Percentiles rank a stretch among this genome's conserved stretches.
Conservation (phyloP, 163 green algal species). For the Chlamydomonas reinhardtii region DNA sequence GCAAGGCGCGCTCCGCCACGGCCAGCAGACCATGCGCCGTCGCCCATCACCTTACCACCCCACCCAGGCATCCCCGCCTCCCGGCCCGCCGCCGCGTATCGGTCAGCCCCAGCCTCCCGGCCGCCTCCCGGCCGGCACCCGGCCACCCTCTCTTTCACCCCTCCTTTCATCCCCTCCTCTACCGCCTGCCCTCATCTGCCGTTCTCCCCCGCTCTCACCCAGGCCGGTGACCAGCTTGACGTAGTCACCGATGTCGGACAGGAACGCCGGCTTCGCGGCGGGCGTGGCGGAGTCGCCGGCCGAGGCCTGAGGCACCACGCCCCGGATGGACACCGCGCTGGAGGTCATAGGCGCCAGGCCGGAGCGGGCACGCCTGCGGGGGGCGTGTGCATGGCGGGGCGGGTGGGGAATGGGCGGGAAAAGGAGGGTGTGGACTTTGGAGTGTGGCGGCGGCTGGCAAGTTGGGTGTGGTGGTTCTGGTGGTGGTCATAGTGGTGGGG, state of each 20-base stretch:
- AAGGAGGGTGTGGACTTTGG: not conserved
- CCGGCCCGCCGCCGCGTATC: too few relatives aligned
- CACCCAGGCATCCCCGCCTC: too few relatives aligned
- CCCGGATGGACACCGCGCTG: not conserved
- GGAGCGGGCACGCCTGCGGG: not conserved
- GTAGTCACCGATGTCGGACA: conserved; percentile 49
- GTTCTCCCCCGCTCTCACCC: conserved; percentile 42
- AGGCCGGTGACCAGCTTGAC: conserved; percentile 63
- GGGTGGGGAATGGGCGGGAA: not conserved
- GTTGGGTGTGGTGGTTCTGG: too few relatives aligned
- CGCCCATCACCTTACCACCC: too few relatives aligned
- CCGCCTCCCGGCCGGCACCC: too few relatives aligned
- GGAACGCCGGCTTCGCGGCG: not conserved
- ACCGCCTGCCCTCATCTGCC: too few relatives aligned
- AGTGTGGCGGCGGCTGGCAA: too few relatives aligned
- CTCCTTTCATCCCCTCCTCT: too few relatives aligned
- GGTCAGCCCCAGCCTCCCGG: too few relatives aligned
- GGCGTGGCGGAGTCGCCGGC: not conserved
- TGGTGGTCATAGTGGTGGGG: too few relatives aligned
- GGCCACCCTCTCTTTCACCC: not conserved
- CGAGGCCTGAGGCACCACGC: conserved; percentile 16
- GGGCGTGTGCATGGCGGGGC: not conserved
- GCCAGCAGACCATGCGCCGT: too few relatives aligned
- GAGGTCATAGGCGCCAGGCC: not conserved
- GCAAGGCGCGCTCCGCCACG: too few relatives aligned